phyloP scores from a whole-genome alignment of 306 rosid species.

The Hippophae rhamnoides region DNA sequence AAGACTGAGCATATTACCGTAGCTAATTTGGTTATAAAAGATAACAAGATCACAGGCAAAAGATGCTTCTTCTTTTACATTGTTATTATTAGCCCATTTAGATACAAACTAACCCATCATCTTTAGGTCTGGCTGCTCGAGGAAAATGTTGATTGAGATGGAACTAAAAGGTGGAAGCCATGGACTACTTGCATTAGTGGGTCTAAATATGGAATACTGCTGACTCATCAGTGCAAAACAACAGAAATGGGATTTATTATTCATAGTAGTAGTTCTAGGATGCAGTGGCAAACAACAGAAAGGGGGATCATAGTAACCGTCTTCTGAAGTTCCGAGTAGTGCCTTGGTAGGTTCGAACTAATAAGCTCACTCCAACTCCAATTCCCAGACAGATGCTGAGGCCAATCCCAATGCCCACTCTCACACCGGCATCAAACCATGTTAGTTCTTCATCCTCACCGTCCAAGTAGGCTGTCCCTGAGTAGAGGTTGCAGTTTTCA shows the following conservation, averaged over 20 bases:
- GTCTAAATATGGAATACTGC: too few relatives aligned
- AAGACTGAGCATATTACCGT: neutral
- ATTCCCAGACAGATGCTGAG: slow-evolving; percentile 74
- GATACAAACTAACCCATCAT: neutral
- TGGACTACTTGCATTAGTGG: slow-evolving; percentile 11
- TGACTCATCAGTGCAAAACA: too few relatives aligned
- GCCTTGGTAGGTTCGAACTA: slow-evolving; percentile 74
- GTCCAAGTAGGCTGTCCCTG: slow-evolving; percentile 38
- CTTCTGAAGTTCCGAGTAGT: slow-evolving; percentile 53
- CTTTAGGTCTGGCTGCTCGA: neutral
- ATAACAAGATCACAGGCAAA: slow-evolving; percentile 13
- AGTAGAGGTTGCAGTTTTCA: slow-evolving; percentile 31
- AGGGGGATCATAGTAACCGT: slow-evolving; percentile 23
- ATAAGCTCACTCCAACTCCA: slow-evolving; percentile 71
- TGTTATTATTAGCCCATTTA: too few relatives aligned
- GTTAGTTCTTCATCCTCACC: slow-evolving; percentile 78
- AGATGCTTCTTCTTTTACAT: slow-evolving; percentile 15
- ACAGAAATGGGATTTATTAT: too few relatives aligned
- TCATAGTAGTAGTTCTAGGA: slow-evolving; percentile 4
- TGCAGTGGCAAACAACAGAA: neutral
- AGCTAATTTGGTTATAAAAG: slow-evolving; percentile 5
- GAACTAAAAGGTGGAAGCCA: slow-evolving; percentile 1
- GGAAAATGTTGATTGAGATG: too few relatives aligned
- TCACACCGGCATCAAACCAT: slow-evolving; percentile 77
- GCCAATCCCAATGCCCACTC: slow-evolving; percentile 77